Base-by-base conservation (phyloP, 2,329 filamentous ascomycete species). In the Colletotrichum godetiae region DNA sequence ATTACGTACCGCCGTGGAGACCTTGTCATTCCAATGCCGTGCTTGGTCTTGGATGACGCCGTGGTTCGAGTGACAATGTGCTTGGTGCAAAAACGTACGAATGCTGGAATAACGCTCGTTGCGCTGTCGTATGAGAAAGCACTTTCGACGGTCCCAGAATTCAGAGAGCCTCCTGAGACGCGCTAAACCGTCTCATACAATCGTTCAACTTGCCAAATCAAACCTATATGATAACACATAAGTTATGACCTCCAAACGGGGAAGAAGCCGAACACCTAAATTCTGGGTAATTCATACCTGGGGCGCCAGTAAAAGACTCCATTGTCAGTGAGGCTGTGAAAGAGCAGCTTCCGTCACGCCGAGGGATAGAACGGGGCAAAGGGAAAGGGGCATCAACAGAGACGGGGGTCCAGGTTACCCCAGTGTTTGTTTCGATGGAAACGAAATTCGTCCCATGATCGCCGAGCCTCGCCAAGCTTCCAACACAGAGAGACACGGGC, bases 391-490 rank as follows among this genome's bases (percentile, higher is more conserved):
- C 24, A 13, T 42, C 37, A 8, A 15, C 19, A 53, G 22, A 24
- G 46, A 27, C 46, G 46, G 49, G 35, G 10, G 33, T 31, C 33
- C 12, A 24, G 42, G 31, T 35, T 29, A 56, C 66, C 46, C 70
- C 70, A 65, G 59, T 73, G 29, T 73, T 73, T 65, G 70, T 73
- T 73, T 73, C 66, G 60, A 70, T 46, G 46, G 70, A 68, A 69
- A 55, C 59, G 37, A 65, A 70, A 46, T 70, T 73, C 59, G 55
- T 70, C 67, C 60, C 66, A 65, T 61, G 60, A 70, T 69, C 59
- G 61, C 59, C 55, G 46, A 37, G 27, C 55, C 52, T 49, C 49
- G 70, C 66, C 70, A 73, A 73, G 70, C 66, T 52, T 59, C 33
- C 10, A 55, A n/a, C 37, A 29, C 37, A 46, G 29, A 62, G 49